Conservation (phyloP, 2,329 filamentous ascomycete genomes). For the Talaromyces funiculosus region DNA sequence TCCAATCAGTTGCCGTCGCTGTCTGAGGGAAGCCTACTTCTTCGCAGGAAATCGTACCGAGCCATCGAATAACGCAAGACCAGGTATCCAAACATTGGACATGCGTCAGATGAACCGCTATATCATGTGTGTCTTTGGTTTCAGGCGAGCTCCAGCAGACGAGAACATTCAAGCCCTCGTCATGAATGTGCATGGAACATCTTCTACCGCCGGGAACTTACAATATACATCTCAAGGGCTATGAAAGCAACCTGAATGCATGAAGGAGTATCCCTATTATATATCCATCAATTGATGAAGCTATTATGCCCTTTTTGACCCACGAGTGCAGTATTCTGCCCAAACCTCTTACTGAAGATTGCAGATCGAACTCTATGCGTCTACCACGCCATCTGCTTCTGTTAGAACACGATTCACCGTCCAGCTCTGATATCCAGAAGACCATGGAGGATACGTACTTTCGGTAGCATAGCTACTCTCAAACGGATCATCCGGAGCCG, state of each 20-base stretch:
- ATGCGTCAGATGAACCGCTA: not conserved
- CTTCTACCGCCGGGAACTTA: not conserved
- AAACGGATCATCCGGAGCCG: too few relatives aligned
- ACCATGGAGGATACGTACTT: not conserved
- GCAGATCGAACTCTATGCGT: not conserved
- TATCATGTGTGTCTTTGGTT: not conserved
- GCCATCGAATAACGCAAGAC: not conserved
- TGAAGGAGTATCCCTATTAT: not conserved
- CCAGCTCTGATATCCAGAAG: not conserved
- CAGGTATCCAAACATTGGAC: not conserved
- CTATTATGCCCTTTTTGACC: not conserved
- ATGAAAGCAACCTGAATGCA: not conserved
- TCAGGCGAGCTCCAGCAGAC: not conserved
- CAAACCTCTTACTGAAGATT: not conserved
- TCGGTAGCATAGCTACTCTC: not conserved
- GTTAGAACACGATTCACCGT: not conserved
- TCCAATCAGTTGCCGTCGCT: not conserved
- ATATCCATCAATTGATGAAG: not conserved
- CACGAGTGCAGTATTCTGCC: not conserved
- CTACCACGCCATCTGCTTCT: not conserved
- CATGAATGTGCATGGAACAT: not conserved
- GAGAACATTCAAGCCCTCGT: not conserved
- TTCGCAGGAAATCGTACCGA: not conserved
- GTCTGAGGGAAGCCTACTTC: not conserved
- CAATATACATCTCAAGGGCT: not conserved